Evolutionary conservation across 148 eudicot genomes (phyloP).

Genomic region (Rhododendron simsii): DNA sequence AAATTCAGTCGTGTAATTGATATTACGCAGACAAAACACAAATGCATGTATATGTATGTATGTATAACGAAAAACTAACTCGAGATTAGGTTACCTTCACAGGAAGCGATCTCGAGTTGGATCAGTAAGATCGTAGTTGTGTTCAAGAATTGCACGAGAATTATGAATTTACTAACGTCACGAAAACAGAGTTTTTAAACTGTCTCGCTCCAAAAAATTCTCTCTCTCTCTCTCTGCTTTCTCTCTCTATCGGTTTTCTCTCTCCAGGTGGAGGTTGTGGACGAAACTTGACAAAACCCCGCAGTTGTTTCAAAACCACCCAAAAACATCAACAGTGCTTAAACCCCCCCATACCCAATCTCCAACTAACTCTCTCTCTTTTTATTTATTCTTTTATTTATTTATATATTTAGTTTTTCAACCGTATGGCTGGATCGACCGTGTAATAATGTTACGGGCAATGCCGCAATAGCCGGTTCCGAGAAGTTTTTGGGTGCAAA

Average conservation of each 20-base stretch:
- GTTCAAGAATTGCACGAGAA: neutral
- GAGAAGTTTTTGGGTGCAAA: too few species aligned
- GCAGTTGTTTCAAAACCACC: slow-evolving; percentile 21
- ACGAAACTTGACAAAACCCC: slow-evolving; percentile 18
- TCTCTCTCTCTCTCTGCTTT: neutral
- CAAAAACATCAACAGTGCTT: slow-evolving; percentile 11
- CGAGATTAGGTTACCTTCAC: slow-evolving; percentile 17
- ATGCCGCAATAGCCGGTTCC: too few species aligned
- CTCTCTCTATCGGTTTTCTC: slow-evolving; percentile 8
- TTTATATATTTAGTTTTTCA: too few species aligned
- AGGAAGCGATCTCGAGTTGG: slow-evolving; percentile 23
- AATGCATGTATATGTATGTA: neutral
- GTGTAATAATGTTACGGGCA: neutral
- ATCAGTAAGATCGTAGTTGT: neutral
- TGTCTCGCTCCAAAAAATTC: slow-evolving; percentile 1
- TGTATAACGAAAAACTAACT: neutral
- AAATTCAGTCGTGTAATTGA: neutral
- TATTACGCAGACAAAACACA: neutral
- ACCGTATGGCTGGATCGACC: neutral
- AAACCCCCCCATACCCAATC: neutral
- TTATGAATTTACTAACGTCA: slow-evolving; percentile 5
- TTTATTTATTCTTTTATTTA: neutral
- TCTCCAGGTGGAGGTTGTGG: neutral
- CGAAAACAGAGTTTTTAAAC: neutral
- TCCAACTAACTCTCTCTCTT: neutral